Evolutionary conservation across 352 stramenopile species (phyloP).

Genomic region (Pythium rishiriense): DNA sequence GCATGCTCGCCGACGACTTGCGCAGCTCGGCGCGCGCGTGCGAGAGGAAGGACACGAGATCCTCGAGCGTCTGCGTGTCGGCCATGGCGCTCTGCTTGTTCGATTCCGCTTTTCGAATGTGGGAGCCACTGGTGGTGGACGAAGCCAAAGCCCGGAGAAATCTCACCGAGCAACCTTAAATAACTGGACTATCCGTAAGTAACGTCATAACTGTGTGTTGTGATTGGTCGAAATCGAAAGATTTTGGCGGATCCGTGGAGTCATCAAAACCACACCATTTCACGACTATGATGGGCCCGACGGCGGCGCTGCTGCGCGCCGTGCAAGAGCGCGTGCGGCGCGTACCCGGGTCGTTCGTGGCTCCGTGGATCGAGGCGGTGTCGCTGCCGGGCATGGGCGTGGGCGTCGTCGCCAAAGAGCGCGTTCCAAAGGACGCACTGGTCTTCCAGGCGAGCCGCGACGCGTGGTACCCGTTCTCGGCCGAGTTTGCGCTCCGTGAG

Average conservation of each 20-base stretch:
- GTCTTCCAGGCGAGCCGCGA: slow-evolving; percentile 62
- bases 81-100: slow-evolving; percentile 24
- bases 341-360: slow-evolving; percentile 51
- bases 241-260: too few relatives aligned
- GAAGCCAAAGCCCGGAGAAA: too few relatives aligned
- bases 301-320: slow-evolving; percentile 35
- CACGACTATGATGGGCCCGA: neutral
- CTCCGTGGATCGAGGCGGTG: slow-evolving; percentile 49
- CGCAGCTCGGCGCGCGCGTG: slow-evolving; percentile 81
- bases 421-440: slow-evolving; percentile 57
- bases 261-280: neutral
- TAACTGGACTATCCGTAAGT: too few relatives aligned
- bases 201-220: too few relatives aligned
- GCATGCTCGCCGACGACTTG: slow-evolving; percentile 80
- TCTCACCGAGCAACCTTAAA: too few relatives aligned
- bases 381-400: slow-evolving; percentile 60
- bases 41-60: slow-evolving; percentile 81
- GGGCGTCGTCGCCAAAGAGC: slow-evolving; percentile 53
- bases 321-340: slow-evolving; percentile 57
- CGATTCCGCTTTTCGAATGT: neutral
- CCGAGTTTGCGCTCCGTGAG: slow-evolving; percentile 58
- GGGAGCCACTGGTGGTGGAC: slow-evolving; percentile 9
- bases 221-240: slow-evolving; percentile 24
- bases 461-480: slow-evolving; percentile 76
- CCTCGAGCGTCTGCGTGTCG: slow-evolving; percentile 75